Percentiles rank a stretch among this genome's conserved stretches.
phyloP scores from a whole-genome alignment of 1,284 basidiomycete genomes.

The Leccinum subrobustum region DNA sequence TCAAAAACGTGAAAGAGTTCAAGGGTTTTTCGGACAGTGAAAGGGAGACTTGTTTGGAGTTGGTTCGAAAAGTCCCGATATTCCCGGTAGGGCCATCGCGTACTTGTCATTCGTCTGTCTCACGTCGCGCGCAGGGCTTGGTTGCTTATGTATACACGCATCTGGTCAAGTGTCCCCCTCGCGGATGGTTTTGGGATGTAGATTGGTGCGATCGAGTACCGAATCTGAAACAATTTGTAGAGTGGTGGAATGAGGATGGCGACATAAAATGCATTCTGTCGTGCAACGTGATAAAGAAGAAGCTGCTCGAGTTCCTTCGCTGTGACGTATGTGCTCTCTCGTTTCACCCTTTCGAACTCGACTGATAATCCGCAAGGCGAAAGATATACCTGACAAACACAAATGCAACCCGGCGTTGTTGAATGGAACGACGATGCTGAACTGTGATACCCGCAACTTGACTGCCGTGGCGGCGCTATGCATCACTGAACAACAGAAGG shows the following conservation, averaged over 20 bases:
- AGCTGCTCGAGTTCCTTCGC: slow-evolving; percentile 16
- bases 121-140: slow-evolving; percentile 19
- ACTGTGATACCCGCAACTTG: slow-evolving; percentile 22
- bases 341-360: not conserved
- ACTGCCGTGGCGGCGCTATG: slow-evolving; percentile 13
- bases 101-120: slow-evolving; percentile 10
- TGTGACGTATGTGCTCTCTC: slow-evolving; percentile 8
- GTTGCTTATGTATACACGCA: slow-evolving; percentile 29
- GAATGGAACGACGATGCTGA: slow-evolving; percentile 15
- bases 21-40: slow-evolving; percentile 2
- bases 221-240: slow-evolving; percentile 8
- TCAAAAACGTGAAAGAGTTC: slow-evolving; percentile 20
- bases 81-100: slow-evolving; percentile 21
- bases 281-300: slow-evolving; percentile 13
- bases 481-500: slow-evolving; percentile 8
- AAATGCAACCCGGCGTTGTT: slow-evolving; percentile 22
- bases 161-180: slow-evolving; percentile 14
- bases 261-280: slow-evolving; percentile 15
- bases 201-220: slow-evolving; percentile 15
- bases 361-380: slow-evolving; percentile 18
- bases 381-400: slow-evolving; percentile 8
- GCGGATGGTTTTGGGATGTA: slow-evolving; percentile 4
- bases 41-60: slow-evolving; percentile 12
- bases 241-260: slow-evolving; percentile 6
- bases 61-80: slow-evolving; percentile 19